Evolutionary conservation across 78 protist species (phyloP), one percentile per base, ranked within the genome.

Genomic region (Chrysochromulina parva): DNA sequence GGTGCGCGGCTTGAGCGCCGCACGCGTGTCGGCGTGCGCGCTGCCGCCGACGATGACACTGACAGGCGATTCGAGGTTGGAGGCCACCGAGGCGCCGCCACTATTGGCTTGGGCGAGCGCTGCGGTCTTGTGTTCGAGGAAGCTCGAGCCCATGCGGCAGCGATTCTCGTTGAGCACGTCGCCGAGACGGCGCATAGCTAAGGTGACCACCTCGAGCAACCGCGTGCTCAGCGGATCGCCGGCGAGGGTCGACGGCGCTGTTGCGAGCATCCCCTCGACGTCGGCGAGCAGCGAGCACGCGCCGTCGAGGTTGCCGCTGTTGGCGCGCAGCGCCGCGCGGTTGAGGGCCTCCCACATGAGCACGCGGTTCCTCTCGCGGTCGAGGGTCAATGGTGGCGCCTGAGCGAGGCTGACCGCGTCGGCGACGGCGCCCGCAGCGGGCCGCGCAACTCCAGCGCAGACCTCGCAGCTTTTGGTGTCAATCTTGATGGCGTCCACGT

Each of bases 1-100:
- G 26, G 53, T 50, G 84, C 84, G 84, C 55, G 84, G 84, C 84
- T 74, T 38, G 57, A 74, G 57, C 57, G 84, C 28, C n/a, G 57
- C 26, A 9, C 84, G 84, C 10, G 20, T n/a, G 57, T 17, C 20
- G 20, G 5, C 58, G 7, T 1, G 0, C 6, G n/a, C 22, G 24
- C 58, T 2, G 54, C 26, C 26, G 24, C 55, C 52, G 38, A 6
- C 55, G 50, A n/a, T n/a, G n/a, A n/a, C n/a, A n/a, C n/a, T n/a
- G n/a, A n/a, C n/a, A n/a, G n/a, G n/a, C n/a, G n/a, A n/a, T n/a
- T n/a, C n/a, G n/a, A n/a, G n/a, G n/a, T n/a, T n/a, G n/a, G n/a
- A n/a, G n/a, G n/a, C n/a, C n/a, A n/a, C n/a, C n/a, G n/a, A n/a
- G n/a, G n/a, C n/a, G n/a, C n/a, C n/a, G n/a, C n/a, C n/a, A n/a